These are phyloP conservation scores for Kluyveromyces marxianus DNA, from an alignment of 1,139 yeast genomes.

Conservation along the genomic window DNA sequence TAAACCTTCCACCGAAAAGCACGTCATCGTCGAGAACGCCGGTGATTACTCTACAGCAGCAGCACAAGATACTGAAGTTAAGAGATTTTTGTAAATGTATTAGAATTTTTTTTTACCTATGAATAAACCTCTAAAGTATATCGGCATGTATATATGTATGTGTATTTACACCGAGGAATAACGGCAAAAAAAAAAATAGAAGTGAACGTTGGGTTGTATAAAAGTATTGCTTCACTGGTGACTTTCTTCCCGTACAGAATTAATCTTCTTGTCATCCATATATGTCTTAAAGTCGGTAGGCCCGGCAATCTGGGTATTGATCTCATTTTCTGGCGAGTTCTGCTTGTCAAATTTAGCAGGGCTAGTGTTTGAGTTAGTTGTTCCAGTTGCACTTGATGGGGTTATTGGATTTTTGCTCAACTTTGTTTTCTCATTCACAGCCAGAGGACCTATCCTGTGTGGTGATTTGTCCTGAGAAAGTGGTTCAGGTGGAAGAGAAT, in stretches of 20 bases:
- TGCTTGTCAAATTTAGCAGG: conserved; percentile 1
- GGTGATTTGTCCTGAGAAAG: conserved; percentile 10
- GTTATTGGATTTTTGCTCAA: conserved; percentile 3
- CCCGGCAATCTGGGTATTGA: background rate
- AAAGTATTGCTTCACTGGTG: background rate
- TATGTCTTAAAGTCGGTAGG: background rate
- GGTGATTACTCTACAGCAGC: conserved; percentile 33
- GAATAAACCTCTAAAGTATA: background rate
- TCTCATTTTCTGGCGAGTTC: conserved; percentile 2
- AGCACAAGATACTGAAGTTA: conserved; percentile 25
- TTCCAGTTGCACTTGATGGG: conserved; percentile 3
- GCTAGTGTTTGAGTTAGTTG: background rate
- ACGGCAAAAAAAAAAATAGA: background rate
- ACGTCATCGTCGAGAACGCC: conserved; percentile 31
- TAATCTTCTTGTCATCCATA: background rate
- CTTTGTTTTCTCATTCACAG: conserved; percentile 1
- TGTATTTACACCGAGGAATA: background rate
- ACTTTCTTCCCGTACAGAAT: background rate
- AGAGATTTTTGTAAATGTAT: conserved; percentile 26
- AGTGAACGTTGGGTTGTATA: background rate
- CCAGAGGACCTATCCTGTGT: conserved; percentile 10
- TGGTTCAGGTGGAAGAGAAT: background rate
- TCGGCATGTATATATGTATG: background rate
- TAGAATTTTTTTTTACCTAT: background rate
- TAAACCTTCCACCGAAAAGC: conserved; percentile 27